Conservation (phyloP, 1,284 basidiomycete genomes). For the Grifola frondosa region DNA sequence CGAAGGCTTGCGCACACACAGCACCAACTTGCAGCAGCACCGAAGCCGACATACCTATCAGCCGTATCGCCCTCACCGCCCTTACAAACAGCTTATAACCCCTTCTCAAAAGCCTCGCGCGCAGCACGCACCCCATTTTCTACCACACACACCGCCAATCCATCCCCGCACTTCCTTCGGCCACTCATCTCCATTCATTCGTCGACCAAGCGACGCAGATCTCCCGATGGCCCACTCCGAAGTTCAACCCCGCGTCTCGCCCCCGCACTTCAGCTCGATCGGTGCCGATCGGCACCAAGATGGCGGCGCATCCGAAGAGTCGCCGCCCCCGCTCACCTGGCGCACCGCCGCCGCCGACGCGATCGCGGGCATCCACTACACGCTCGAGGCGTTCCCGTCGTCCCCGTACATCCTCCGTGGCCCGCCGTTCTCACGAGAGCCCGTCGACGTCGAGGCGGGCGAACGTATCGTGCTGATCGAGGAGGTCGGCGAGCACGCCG, state of each 20-base stretch:
- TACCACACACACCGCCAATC: too few species aligned
- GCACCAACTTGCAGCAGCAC: too few species aligned
- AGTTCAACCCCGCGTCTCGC: conserved; percentile 2
- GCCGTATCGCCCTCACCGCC: too few species aligned
- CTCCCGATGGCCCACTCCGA: too few species aligned
- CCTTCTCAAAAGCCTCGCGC: too few species aligned
- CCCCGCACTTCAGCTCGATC: background rate
- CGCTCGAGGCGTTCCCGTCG: conserved; percentile 27
- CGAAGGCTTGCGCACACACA: too few species aligned
- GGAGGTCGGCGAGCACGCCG: conserved; percentile 26
- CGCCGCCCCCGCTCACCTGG: conserved; percentile 20
- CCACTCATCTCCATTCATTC: too few species aligned
- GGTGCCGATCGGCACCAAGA: conserved; percentile 4
- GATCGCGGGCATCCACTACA: conserved; percentile 29
- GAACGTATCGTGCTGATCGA: conserved; percentile 27
- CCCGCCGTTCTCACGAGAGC: conserved; percentile 28
- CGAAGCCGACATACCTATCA: too few species aligned
- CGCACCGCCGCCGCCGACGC: conserved; percentile 25
- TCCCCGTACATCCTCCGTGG: conserved; percentile 18
- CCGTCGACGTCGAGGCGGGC: conserved; percentile 23
- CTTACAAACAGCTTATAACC: too few species aligned
- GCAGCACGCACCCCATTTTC: too few species aligned
- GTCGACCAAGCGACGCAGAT: too few species aligned
- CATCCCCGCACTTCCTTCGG: too few species aligned
- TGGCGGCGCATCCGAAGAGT: background rate